These are phyloP conservation scores for Coniochaeta prunicola DNA, from an alignment of 2,329 filamentous ascomycete species.

Conservation along the genomic window DNA sequence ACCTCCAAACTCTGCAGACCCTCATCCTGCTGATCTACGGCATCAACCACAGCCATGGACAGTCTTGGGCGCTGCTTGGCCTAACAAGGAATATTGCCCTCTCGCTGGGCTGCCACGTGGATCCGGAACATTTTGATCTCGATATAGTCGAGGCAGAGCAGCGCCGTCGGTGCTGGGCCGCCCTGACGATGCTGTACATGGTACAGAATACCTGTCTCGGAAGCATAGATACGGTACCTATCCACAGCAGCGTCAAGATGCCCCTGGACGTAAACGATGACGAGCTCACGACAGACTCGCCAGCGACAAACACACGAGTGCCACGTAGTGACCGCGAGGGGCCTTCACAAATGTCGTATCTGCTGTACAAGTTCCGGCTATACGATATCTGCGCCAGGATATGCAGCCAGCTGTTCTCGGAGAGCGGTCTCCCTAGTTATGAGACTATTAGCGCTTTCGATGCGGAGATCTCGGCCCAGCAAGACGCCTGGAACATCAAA, in stretches of 20 bases:
- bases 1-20: background rate
- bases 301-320: background rate
- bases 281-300: background rate
- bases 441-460: background rate
- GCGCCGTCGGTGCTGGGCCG: background rate
- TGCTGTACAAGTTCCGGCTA: background rate
- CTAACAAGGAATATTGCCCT: background rate
- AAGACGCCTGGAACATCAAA: conserved; percentile 2
- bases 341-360: conserved; percentile 1
- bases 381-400: background rate
- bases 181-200: conserved; percentile 2
- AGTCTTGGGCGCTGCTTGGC: conserved; percentile 1
- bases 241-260: background rate
- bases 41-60: conserved; percentile 2
- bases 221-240: conserved; percentile 3
- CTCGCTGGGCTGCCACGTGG: background rate
- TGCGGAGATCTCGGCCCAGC: background rate
- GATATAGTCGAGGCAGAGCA: conserved; percentile 1
- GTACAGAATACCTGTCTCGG: background rate
- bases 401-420: background rate
- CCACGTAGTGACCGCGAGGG: background rate
- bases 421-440: background rate
- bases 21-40: conserved; percentile 1
- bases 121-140: background rate
- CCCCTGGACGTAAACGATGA: conserved; percentile 1